Conservation (phyloP, 2,329 filamentous ascomycete species). For the Acarospora socialis region DNA sequence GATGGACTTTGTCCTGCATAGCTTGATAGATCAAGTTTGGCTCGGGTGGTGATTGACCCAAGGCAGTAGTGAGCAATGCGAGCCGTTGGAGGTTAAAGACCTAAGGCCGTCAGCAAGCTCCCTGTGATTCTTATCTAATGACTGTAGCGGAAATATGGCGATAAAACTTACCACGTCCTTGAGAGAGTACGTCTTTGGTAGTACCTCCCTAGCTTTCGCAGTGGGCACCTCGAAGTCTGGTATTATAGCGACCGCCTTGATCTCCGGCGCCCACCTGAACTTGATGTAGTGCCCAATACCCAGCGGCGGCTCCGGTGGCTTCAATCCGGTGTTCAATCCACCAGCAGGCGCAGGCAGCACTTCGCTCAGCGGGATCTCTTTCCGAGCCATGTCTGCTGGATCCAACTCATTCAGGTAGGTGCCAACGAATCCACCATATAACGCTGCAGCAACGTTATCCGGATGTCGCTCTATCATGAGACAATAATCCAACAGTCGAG, state of each 20-base stretch:
- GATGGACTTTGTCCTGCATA: conserved; percentile 98
- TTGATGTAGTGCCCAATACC: conserved; percentile 95
- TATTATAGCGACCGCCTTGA: conserved; percentile 94
- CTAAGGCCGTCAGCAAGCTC: conserved; percentile 14
- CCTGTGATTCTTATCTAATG: conserved; percentile 1
- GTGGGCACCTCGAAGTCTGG: conserved; percentile 94
- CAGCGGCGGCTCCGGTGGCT: conserved; percentile 73
- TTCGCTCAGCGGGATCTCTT: conserved; percentile 87
- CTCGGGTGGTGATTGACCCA: conserved; percentile 80
- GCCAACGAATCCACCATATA: conserved; percentile 93
- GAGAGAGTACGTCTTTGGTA: conserved; percentile 66
- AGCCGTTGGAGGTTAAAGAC: conserved; percentile 88
- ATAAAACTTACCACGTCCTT: conserved; percentile 57
- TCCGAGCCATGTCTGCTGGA: conserved; percentile 75
- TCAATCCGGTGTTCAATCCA: conserved; percentile 75
- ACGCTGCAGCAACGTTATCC: conserved; percentile 85
- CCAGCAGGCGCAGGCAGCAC: conserved; percentile 83
- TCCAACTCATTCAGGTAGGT: conserved; percentile 89
- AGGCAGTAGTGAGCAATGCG: conserved; percentile 74
- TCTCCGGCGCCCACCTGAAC: conserved; percentile 84
- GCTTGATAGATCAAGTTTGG: conserved; percentile 89
- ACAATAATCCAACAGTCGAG: conserved; percentile 84
- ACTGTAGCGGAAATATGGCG: not conserved
- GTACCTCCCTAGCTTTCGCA: conserved; percentile 70
- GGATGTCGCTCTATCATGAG: conserved; percentile 80